phyloP scores from a whole-genome alignment of 805 yeast genomes.

The Sugiyamaella americana region DNA sequence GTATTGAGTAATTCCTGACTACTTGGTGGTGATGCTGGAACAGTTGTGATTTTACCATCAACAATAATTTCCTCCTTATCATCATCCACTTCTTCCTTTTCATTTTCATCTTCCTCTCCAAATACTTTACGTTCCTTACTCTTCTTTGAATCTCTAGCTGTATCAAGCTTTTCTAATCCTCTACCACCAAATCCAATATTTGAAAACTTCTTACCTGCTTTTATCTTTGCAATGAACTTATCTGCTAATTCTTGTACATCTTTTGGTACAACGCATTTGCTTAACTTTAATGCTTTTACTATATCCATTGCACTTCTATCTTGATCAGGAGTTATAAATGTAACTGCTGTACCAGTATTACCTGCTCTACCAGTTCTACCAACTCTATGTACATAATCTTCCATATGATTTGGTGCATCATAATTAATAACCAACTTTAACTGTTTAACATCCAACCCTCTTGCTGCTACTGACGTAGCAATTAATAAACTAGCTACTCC shows the following conservation, averaged over 20 bases:
- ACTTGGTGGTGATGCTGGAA: not conserved
- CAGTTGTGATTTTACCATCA: conserved; percentile 3
- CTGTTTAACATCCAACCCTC: conserved; percentile 91
- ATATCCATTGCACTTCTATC: conserved; percentile 62
- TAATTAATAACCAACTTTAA: conserved; percentile 75
- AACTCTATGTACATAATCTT: conserved; percentile 92
- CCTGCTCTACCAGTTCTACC: conserved; percentile 97
- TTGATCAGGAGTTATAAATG: conserved; percentile 60
- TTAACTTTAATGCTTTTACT: conserved; percentile 57
- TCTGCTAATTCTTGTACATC: conserved; percentile 47
- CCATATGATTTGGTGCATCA: conserved; percentile 81
- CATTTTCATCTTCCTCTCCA: conserved; percentile 35
- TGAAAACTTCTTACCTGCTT: conserved; percentile 52
- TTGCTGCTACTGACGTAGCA: conserved; percentile 91
- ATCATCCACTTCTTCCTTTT: conserved; percentile 23
- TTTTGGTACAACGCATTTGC: conserved; percentile 50
- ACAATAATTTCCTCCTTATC: conserved; percentile 24
- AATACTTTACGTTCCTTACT: conserved; percentile 45
- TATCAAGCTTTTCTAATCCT: conserved; percentile 75
- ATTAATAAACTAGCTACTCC: conserved; percentile 58
- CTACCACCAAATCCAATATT: conserved; percentile 89
- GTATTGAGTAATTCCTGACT: not conserved
- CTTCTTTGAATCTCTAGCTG: conserved; percentile 46
- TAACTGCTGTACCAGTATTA: conserved; percentile 62
- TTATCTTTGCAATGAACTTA: conserved; percentile 53